Conservation (phyloP, 441 rosid genomes). For the Breynia disticha region DNA sequence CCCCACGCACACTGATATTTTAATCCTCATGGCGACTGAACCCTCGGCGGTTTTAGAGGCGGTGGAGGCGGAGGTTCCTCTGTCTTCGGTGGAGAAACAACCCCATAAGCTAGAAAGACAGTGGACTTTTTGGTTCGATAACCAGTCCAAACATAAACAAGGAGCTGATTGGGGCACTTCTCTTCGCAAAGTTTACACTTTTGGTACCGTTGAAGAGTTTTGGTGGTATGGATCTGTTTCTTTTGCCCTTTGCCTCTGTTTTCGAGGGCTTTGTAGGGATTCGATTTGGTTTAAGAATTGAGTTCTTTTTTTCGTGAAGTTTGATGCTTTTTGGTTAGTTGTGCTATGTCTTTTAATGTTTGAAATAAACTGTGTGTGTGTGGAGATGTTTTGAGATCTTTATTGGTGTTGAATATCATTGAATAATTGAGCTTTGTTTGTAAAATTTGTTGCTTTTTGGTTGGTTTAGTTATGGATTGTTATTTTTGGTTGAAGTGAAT, state of each 20-base stretch:
- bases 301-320: too few relatives aligned
- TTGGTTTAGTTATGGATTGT: too few relatives aligned
- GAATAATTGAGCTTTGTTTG: too few relatives aligned
- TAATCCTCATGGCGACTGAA: constrained; percentile 36
- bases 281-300: too few relatives aligned
- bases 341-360: too few relatives aligned
- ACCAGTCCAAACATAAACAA: constrained; percentile 62
- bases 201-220: constrained; percentile 89
- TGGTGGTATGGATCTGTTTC: constrained; percentile 46
- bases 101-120: constrained; percentile 65
- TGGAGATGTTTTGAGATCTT: too few relatives aligned
- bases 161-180: constrained; percentile 84
- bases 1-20: too few relatives aligned
- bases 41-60: constrained; percentile 23
- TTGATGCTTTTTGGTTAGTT: too few relatives aligned
- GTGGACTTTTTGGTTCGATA: constrained; percentile 90
- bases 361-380: too few relatives aligned
- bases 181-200: constrained; percentile 64
- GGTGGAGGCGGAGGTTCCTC: constrained; percentile 14
- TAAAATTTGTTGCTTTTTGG: too few relatives aligned
- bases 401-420: too few relatives aligned
- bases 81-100: constrained; percentile 25
- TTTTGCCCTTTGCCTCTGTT: background rate
- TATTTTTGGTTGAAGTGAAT: too few relatives aligned
- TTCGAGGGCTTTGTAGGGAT: background rate